A percentile compares a stretch with the other conserved stretches of the same genome.
These are phyloP conservation scores for Beauveria asiatica DNA, from an alignment of 2,329 filamentous ascomycete species.

Conservation along the genomic window DNA sequence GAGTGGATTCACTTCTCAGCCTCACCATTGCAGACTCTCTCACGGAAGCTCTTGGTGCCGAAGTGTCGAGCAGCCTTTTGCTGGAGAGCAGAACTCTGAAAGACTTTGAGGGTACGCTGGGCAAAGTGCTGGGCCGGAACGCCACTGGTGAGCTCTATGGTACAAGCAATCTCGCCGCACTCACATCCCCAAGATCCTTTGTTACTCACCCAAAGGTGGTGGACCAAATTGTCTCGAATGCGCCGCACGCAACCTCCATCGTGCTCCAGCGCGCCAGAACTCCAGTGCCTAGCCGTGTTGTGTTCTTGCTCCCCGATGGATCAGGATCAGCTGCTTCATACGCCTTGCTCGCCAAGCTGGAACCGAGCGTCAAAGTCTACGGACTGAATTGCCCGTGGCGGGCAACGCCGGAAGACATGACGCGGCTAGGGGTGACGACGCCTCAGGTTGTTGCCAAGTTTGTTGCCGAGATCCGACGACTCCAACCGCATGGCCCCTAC, in stretches of 20 bases:
- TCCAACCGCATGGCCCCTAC: too few relatives aligned
- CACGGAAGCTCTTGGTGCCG: slow-evolving; percentile 1
- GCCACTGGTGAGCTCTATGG: not conserved
- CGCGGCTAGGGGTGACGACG: slow-evolving; percentile 23
- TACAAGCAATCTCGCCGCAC: not conserved
- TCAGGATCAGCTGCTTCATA: slow-evolving; percentile 23
- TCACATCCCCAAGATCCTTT: not conserved
- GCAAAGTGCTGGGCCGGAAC: not conserved
- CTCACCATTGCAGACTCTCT: slow-evolving; percentile 9
- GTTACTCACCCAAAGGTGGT: not conserved
- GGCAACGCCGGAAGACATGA: slow-evolving; percentile 32
- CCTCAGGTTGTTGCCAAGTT: slow-evolving; percentile 12
- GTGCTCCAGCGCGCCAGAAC: slow-evolving; percentile 15
- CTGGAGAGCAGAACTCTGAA: not conserved
- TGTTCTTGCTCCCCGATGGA: slow-evolving; percentile 23
- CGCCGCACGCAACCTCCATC: slow-evolving; percentile 17
- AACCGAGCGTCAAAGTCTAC: not conserved
- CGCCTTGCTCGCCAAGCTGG: slow-evolving; percentile 9
- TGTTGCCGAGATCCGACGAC: too few relatives aligned
- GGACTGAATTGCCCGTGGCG: slow-evolving; percentile 34
- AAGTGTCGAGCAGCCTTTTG: not conserved
- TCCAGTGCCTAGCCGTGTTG: not conserved
- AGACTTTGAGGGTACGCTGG: not conserved
- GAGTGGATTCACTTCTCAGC: slow-evolving; percentile 10
- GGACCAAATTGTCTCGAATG: not conserved